These are phyloP conservation scores for Lactarius sp. DNA, from an alignment of 768 basidiomycete species.

Conservation along the genomic window DNA sequence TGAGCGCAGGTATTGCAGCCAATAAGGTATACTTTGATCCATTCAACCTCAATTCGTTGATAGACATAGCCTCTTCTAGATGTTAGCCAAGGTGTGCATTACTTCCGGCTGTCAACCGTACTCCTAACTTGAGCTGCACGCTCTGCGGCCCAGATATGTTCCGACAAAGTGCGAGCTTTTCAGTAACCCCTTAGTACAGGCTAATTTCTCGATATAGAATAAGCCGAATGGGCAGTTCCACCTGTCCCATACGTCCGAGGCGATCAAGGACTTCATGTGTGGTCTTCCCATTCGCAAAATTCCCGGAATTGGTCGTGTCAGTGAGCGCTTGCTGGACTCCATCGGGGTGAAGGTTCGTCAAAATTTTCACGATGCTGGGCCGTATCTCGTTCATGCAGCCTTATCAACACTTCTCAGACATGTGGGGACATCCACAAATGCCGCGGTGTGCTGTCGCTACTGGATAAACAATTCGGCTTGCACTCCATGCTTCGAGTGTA, in stretches of 20 bases:
- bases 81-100: constrained; percentile 79
- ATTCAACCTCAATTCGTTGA: constrained; percentile 14
- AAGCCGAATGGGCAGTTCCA: constrained; percentile 93
- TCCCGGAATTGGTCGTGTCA: constrained; percentile 87
- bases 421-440: constrained; percentile 86
- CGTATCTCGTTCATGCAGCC: not conserved
- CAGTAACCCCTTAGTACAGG: not conserved
- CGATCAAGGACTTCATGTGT: constrained; percentile 71
- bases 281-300: constrained; percentile 82
- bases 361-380: not conserved
- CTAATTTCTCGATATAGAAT: constrained; percentile 45
- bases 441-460: constrained; percentile 65
- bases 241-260: constrained; percentile 57
- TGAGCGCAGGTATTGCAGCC: constrained; percentile 92
- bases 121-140: not conserved
- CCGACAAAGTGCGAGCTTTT: constrained; percentile 60
- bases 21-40: constrained; percentile 64
- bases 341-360: constrained; percentile 72
- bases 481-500: constrained; percentile 70
- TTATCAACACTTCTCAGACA: constrained; percentile 41
- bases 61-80: constrained; percentile 38
- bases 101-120: not conserved
- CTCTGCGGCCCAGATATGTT: constrained; percentile 62
- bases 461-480: constrained; percentile 87
- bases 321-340: constrained; percentile 80